Base-by-base conservation (phyloP, 352 stramenopile genomes). In the Phytophthora quininea region DNA sequence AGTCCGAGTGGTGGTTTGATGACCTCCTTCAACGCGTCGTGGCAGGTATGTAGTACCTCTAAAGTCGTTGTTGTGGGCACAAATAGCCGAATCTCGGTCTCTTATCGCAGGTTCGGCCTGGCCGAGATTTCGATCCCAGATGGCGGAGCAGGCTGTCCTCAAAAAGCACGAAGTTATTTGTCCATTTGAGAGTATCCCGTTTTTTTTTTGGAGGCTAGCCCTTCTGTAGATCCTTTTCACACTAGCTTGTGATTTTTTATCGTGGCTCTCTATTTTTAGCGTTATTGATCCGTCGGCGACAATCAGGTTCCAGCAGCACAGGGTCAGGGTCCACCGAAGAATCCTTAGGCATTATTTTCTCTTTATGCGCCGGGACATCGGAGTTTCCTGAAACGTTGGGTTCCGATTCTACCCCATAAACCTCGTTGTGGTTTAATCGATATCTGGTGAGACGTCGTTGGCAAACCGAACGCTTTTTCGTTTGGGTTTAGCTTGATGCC, bases 241-340 rank as follows among this genome's bases (percentile, higher is more conserved):
- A 29, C 14, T 1, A 5, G 4, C 10, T 67, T 61, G 0, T 61
- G 32, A 2, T 45, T 30, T n/a, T 31, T 6, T 33, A 67, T 33
- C 24, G 55, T 12, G 9, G 8, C 9, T 67, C 43, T 43, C 60
- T 51, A 14, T 67, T 51, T 46, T 61, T 31, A 5, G 30, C 42
- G 33, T 10, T 49, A 0, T 19, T 38, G 7, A 67, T 67, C 0
- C 51, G 32, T 31, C 27, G 10, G 3, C 43, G 42, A 37, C 51
- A 31, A 27, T 67, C 43, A 3, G 37, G 32, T 46, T 67, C 51
- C 1, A 67, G 33, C 1, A 37, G 24, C 3, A 61, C 14, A 1
- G 59, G 32, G 19, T 67, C 51, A 0, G 56, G n/a, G 12, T 47
- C 40, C 8, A 15, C 9, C 11, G 40, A 14, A 14, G 9, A 6